phyloP scores from a whole-genome alignment of 495 filamentous ascomycete species.

The Amorphotheca resinae region DNA sequence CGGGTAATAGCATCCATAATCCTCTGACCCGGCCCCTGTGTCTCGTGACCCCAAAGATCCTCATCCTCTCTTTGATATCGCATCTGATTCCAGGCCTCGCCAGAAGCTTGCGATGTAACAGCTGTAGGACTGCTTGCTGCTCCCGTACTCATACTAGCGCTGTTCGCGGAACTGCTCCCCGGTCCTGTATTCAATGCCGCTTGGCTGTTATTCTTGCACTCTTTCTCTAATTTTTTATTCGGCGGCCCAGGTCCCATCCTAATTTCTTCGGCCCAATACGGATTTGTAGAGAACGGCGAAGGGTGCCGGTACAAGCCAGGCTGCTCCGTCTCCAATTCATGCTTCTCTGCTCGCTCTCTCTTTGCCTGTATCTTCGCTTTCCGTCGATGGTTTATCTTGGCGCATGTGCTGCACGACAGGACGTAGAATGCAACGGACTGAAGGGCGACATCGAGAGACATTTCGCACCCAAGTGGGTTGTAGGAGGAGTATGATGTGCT shows the following conservation, averaged over 20 bases:
- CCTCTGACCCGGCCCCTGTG: constrained; percentile 15
- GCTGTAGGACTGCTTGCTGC: constrained; percentile 24
- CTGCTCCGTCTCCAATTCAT: constrained; percentile 47
- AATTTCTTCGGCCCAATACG: constrained; percentile 79
- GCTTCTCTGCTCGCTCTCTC: constrained; percentile 45
- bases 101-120: constrained; percentile 19
- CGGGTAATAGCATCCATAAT: constrained; percentile 32
- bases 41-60: constrained; percentile 53
- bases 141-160: constrained; percentile 14
- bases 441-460: constrained; percentile 41
- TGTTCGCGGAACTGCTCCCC: constrained; percentile 25
- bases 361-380: constrained; percentile 55
- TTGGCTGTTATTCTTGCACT: constrained; percentile 36
- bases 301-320: constrained; percentile 67
- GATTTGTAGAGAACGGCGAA: constrained; percentile 69
- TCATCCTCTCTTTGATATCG: constrained; percentile 80
- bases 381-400: constrained; percentile 45
- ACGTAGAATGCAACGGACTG: constrained; percentile 86
- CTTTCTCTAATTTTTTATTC: constrained; percentile 40
- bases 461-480: constrained; percentile 16
- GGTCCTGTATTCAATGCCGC: constrained; percentile 32
- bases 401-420: constrained; percentile 70
- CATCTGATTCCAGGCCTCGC: constrained; percentile 53
- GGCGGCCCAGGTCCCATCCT: constrained; percentile 61
- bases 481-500: background rate